A percentile compares a stretch with the other conserved stretches of the same genome.
These are phyloP conservation scores for Gossypium turneri DNA, from an alignment of 345 rosid genomes.

Conservation along the genomic window DNA sequence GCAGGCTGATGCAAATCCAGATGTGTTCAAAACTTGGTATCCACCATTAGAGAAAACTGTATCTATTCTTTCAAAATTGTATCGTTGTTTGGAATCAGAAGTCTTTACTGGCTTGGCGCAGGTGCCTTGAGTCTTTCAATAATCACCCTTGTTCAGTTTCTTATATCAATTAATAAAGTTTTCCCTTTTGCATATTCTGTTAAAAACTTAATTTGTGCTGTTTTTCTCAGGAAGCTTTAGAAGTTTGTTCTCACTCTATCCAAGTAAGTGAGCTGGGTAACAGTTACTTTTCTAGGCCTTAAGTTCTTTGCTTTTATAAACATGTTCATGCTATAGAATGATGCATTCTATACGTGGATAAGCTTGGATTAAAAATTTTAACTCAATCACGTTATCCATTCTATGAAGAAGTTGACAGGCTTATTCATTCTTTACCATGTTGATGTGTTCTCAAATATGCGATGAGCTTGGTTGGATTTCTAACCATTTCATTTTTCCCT, in stretches of 20 bases:
- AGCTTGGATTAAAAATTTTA: constrained; percentile 7
- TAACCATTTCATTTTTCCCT: neutral
- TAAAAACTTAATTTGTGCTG: constrained; percentile 19
- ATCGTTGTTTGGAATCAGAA: constrained; percentile 74
- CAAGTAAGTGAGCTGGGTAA: constrained; percentile 56
- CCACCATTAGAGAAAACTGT: constrained; percentile 92
- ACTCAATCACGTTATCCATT: neutral
- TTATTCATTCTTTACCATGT: neutral
- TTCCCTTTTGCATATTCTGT: constrained; percentile 17
- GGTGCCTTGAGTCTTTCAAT: constrained; percentile 41
- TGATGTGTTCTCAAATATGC: neutral
- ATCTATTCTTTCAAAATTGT: constrained; percentile 86
- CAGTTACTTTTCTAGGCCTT: neutral
- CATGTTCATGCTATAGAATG: neutral
- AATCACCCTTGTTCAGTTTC: neutral
- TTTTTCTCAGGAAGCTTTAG: constrained; percentile 86
- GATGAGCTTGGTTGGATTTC: constrained; percentile 5
- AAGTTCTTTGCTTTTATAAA: neutral
- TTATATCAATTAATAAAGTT: neutral
- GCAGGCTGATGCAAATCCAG: constrained; percentile 64
- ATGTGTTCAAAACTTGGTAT: constrained; percentile 81
- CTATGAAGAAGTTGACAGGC: neutral
- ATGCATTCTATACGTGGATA: neutral
- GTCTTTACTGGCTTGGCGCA: constrained; percentile 97
- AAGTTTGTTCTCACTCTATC: constrained; percentile 80